Evolutionary conservation across 257 asterid genomes (phyloP).

Genomic region (Scutellaria galericulata): DNA sequence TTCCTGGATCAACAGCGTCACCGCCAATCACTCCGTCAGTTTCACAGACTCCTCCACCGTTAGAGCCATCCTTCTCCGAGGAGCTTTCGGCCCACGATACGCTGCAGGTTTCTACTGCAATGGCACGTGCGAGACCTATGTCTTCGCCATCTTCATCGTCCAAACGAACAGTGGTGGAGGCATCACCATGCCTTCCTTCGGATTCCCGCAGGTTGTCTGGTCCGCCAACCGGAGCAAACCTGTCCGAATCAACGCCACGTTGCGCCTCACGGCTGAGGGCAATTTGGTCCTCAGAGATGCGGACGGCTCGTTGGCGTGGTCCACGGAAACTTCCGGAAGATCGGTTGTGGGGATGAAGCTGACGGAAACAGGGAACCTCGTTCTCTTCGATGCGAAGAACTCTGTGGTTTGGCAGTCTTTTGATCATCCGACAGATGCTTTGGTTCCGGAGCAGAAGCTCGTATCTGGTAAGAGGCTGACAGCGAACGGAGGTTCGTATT

Average conservation of each 20-base stretch:
- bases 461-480: slow-evolving; percentile 44
- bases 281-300: slow-evolving; percentile 44
- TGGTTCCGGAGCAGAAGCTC: slow-evolving; percentile 49
- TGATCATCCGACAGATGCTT: slow-evolving; percentile 47
- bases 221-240: slow-evolving; percentile 53
- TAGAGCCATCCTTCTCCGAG: slow-evolving; percentile 49
- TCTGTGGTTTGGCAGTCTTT: slow-evolving; percentile 56
- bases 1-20: slow-evolving; percentile 46
- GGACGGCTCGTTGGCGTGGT: slow-evolving; percentile 55
- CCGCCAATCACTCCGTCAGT: slow-evolving; percentile 43
- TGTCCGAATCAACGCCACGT: slow-evolving; percentile 43
- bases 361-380: slow-evolving; percentile 49
- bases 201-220: slow-evolving; percentile 62
- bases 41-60: slow-evolving; percentile 42
- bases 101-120: slow-evolving; percentile 57
- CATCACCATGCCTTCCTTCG: slow-evolving; percentile 36
- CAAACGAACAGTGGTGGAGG: slow-evolving; percentile 42
- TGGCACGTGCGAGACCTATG: slow-evolving; percentile 46
- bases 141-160: slow-evolving; percentile 51
- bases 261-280: slow-evolving; percentile 46
- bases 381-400: slow-evolving; percentile 39
- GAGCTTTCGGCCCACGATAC: slow-evolving; percentile 45
- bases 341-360: slow-evolving; percentile 43
- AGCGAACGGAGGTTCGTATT: slow-evolving; percentile 39
- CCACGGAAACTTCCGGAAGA: slow-evolving; percentile 50